Evolutionary conservation across 1,139 yeast species (phyloP).

Genomic region (Candida gigantensis): DNA sequence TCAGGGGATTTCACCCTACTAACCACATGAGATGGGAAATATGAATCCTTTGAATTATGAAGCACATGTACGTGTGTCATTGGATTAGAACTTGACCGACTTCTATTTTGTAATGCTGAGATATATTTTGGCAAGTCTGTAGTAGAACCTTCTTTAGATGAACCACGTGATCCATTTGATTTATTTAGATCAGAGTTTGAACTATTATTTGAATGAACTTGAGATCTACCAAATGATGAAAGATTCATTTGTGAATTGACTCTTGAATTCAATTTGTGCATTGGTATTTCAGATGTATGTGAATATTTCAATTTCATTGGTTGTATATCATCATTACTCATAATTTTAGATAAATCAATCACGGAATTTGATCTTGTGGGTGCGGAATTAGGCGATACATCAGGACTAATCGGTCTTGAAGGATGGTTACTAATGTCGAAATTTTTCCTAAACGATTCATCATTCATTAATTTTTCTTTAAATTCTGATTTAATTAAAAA

Average conservation of each 20-base stretch:
- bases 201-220: slow-evolving; percentile 1
- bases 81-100: slow-evolving; percentile 26
- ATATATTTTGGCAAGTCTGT: slow-evolving; percentile 29
- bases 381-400: slow-evolving; percentile 46
- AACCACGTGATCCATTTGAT: slow-evolving; percentile 6
- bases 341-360: slow-evolving; percentile 41
- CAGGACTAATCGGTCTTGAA: slow-evolving; percentile 40
- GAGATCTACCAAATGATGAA: slow-evolving; percentile 6
- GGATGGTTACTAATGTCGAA: slow-evolving; percentile 38
- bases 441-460: slow-evolving; percentile 37
- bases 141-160: slow-evolving; percentile 26
- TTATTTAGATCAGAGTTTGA: slow-evolving; percentile 6
- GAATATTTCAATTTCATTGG: slow-evolving; percentile 46
- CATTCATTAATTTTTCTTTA: slow-evolving; percentile 39
- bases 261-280: slow-evolving; percentile 40
- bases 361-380: slow-evolving; percentile 47
- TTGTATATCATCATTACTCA: slow-evolving; percentile 39
- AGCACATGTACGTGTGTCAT: slow-evolving; percentile 16
- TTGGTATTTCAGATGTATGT: slow-evolving; percentile 42
- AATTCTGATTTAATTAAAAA: slow-evolving; percentile 38
- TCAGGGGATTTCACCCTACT: slow-evolving; percentile 18
- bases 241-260: slow-evolving; percentile 37
- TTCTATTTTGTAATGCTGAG: slow-evolving; percentile 16
- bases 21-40: slow-evolving; percentile 28
- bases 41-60: slow-evolving; percentile 28